Base-by-base conservation (phyloP, 2,329 filamentous ascomycete species). In the Penicillium sp. region DNA sequence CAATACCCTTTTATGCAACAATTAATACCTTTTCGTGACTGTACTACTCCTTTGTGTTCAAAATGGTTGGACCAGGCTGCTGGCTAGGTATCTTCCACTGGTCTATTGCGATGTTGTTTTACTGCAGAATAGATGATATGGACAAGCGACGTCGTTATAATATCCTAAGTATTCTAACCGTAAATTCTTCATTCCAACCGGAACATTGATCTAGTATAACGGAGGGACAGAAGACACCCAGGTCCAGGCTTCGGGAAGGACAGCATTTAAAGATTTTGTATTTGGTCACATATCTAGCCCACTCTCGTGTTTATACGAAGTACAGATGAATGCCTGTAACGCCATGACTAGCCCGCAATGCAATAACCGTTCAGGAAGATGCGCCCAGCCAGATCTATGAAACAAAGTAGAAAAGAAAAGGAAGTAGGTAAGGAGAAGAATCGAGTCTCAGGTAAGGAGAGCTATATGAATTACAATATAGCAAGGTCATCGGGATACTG, bases 271-370 rank as follows among this genome's bases (percentile, higher is more conserved):
- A 39, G 35, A 11, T 19, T 9, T 10, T 39, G n/a, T 10, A 39
- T 39, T 39, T 4, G 35, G 33, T 41, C 19, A 41, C 13, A 10
- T 19, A 33, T 48, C 31, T 21, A 33, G 14, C 13, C 22, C 16
- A 16, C 14, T 14, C 39, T 24, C 41, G 52, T 56, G 55, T 50
- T 47, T 21, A 43, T 53, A 47, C 29, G 48, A 48, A 51, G 27
- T 29, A 47, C n/a, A 56, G 53, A 44, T 51, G 53, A 45, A 62
- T 45, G 26, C 37, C 29, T 46, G 48, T 58, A 66, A 60, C 63
- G 54, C 69, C 66, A 62, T 54, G 48, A 57, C 51, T 49, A 56
- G 45, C 56, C 50, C 52, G 57, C 46, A 50, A 63, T 62, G 52
- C 52, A 58, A 58, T 14, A 39, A 54, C 11, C 41, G 16, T 31